Percentiles rank a stretch among this genome's conserved stretches.
Conservation (phyloP, 73 alveolate genomes). For the Paramecium caudatum region DNA sequence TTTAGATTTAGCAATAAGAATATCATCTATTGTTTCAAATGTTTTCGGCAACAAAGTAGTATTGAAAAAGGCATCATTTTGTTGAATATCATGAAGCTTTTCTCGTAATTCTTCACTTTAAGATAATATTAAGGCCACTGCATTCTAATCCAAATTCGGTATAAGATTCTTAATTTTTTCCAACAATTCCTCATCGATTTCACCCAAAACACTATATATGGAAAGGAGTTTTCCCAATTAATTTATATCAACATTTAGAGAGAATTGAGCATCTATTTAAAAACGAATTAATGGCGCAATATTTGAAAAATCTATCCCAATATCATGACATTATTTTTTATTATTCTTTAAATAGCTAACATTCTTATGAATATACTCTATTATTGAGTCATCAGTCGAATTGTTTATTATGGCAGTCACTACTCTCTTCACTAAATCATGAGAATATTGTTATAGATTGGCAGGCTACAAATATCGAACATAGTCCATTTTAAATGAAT, state of each 20-base stretch:
- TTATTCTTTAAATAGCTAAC: neutral
- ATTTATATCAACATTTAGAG: neutral
- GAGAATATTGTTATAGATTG: neutral
- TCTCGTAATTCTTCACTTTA: slow-evolving; percentile 3
- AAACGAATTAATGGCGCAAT: neutral
- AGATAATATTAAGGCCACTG: neutral
- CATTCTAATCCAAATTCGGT: neutral
- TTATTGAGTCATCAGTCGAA: slow-evolving; percentile 1
- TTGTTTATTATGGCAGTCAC: neutral
- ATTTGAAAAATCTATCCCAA: neutral
- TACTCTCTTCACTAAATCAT: neutral
- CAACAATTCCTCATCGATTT: neutral
- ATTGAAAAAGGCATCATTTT: neutral
- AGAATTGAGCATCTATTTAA: slow-evolving; percentile 13
- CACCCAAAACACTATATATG: neutral
- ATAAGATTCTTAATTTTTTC: neutral
- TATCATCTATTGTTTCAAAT: neutral
- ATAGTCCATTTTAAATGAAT: neutral
- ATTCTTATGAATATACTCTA: neutral
- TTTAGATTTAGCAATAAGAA: neutral
- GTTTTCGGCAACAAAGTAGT: neutral
- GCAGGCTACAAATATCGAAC: neutral
- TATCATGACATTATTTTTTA: neutral
- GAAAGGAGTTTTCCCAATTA: neutral
- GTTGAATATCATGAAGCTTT: neutral